Percentiles rank a stretch among this genome's conserved stretches.
Evolutionary conservation across 306 rosid species (phyloP).

Genomic region (Dryas drummondii): DNA sequence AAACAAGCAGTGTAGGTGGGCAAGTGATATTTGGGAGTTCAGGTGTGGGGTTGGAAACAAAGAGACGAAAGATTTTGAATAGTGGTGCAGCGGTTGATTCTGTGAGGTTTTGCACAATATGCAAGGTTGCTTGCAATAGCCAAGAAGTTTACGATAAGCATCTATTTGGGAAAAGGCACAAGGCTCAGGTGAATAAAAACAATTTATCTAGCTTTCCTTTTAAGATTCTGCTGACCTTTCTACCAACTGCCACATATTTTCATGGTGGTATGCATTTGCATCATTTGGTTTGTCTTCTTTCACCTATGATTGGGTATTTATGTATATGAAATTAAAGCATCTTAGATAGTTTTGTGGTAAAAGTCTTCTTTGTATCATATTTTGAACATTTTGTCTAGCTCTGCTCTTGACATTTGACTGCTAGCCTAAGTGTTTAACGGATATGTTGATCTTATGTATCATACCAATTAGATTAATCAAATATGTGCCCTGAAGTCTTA

Average conservation of each 20-base stretch:
- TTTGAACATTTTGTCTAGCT: background rate
- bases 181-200: slow-evolving; percentile 50
- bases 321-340: background rate
- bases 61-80: slow-evolving; percentile 41
- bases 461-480: background rate
- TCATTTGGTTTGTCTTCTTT: background rate
- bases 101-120: slow-evolving; percentile 43
- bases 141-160: slow-evolving; percentile 53
- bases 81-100: slow-evolving; percentile 40
- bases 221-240: background rate
- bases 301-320: background rate
- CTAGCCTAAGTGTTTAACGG: background rate
- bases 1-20: slow-evolving; percentile 28
- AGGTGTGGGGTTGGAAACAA: slow-evolving; percentile 35
- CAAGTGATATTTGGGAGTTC: slow-evolving; percentile 28
- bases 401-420: background rate
- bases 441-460: background rate
- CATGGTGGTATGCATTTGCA: background rate
- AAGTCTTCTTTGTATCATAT: background rate
- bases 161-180: slow-evolving; percentile 59
- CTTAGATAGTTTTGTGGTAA: background rate
- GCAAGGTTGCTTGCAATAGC: slow-evolving; percentile 59
- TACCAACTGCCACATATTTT: background rate
- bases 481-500: background rate
- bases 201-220: slow-evolving; percentile 18